phyloP scores from a whole-genome alignment of 345 rosid species.

The Orychophragmus violaceus region DNA sequence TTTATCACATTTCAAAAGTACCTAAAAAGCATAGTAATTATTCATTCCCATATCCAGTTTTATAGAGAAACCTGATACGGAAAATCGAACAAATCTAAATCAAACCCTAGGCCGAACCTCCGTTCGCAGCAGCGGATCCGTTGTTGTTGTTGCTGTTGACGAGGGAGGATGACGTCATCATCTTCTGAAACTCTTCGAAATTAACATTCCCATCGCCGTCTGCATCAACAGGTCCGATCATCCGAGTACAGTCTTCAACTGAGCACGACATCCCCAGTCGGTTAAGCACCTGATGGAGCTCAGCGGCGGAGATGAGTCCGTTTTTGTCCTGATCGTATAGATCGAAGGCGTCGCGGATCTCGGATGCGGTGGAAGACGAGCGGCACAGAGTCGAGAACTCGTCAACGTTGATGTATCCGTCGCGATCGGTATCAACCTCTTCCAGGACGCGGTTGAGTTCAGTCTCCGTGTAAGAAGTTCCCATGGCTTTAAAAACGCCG shows the following conservation, averaged over 20 bases:
- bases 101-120: slow-evolving; percentile 4
- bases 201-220: slow-evolving; percentile 89
- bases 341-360: slow-evolving; percentile 85
- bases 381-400: slow-evolving; percentile 67
- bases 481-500: slow-evolving; percentile 56
- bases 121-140: slow-evolving; percentile 1
- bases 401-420: slow-evolving; percentile 55
- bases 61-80: not conserved
- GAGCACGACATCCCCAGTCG: slow-evolving; percentile 63
- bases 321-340: slow-evolving; percentile 73
- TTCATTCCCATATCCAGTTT: not conserved
- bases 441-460: slow-evolving; percentile 58
- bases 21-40: not conserved
- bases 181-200: slow-evolving; percentile 70
- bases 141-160: not conserved
- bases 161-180: slow-evolving; percentile 51
- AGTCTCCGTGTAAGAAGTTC: slow-evolving; percentile 38
- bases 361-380: slow-evolving; percentile 43
- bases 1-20: slow-evolving; percentile 3
- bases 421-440: slow-evolving; percentile 71
- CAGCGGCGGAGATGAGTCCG: slow-evolving; percentile 68
- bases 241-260: slow-evolving; percentile 52
- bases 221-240: slow-evolving; percentile 68
- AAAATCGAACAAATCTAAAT: not conserved
- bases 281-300: slow-evolving; percentile 63